phyloP scores from a whole-genome alignment of 805 yeast species.

The Cyberlindnera saturnus region DNA sequence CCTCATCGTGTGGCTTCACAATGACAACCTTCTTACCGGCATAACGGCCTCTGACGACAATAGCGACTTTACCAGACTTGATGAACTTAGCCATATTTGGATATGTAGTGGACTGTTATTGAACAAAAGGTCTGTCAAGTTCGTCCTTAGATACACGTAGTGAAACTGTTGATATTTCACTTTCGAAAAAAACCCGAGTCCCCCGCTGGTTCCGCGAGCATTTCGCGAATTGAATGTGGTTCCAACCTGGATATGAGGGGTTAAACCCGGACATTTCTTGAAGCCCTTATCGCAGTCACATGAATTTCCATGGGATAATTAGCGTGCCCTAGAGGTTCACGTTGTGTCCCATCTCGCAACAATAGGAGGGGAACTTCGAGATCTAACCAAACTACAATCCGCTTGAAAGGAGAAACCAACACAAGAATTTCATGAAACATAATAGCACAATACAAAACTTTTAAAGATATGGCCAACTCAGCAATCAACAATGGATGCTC shows the following conservation, averaged over 20 bases:
- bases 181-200: constrained; percentile 15
- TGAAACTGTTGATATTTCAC: constrained; percentile 19
- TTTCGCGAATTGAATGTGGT: neutral
- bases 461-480: too few species aligned
- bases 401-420: too few species aligned
- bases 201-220: neutral
- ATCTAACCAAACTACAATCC: too few species aligned
- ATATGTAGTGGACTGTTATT: constrained; percentile 6
- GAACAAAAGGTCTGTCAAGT: constrained; percentile 11
- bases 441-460: neutral
- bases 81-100: constrained; percentile 91
- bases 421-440: neutral
- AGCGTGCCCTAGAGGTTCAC: neutral
- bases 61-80: constrained; percentile 96
- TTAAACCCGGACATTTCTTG: constrained; percentile 4
- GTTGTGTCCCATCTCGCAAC: too few species aligned
- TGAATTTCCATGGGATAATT: neutral
- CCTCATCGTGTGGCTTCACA: constrained; percentile 96
- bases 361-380: too few species aligned
- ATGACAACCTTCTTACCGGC: constrained; percentile 99
- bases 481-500: too few species aligned
- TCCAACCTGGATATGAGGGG: neutral
- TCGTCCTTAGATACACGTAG: neutral
- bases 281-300: neutral
- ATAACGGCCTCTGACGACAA: constrained; percentile 70